Percentiles rank a stretch among this genome's conserved stretches.
These are phyloP conservation scores for Dimocarpus longan DNA, from an alignment of 345 rosid species.

Conservation along the genomic window DNA sequence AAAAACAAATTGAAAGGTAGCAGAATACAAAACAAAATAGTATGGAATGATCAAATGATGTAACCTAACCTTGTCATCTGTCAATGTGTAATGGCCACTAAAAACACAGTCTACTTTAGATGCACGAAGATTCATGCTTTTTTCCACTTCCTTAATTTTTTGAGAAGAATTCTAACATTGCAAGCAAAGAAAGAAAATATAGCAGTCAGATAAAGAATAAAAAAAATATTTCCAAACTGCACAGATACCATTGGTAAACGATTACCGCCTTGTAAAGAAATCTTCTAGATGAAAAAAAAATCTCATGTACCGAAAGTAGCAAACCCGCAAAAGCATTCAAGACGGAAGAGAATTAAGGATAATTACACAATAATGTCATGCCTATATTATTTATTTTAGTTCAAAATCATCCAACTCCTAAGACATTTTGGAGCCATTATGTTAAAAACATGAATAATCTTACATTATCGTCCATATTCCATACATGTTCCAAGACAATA, in stretches of 20 bases:
- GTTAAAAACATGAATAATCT: background rate
- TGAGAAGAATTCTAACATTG: conserved; percentile 78
- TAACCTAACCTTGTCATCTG: conserved; percentile 72
- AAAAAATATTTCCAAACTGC: background rate
- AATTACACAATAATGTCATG: too few species aligned
- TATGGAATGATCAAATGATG: background rate
- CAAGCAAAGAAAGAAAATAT: conserved; percentile 9
- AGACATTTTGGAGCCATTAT: too few species aligned
- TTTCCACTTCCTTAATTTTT: conserved; percentile 81
- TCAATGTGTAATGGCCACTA: conserved; percentile 69
- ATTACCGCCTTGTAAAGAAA: conserved; percentile 84
- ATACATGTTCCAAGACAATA: background rate
- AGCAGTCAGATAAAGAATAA: conserved; percentile 21
- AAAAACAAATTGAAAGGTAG: background rate
- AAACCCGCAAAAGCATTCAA: conserved; percentile 56
- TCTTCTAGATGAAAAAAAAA: conserved; percentile 86
- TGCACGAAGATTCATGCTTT: conserved; percentile 76
- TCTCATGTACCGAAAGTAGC: conserved; percentile 88
- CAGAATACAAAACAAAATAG: background rate
- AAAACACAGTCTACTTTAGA: conserved; percentile 71
- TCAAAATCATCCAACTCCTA: too few species aligned
- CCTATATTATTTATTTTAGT: too few species aligned
- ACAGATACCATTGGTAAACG: conserved; percentile 6
- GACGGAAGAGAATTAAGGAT: too few species aligned
- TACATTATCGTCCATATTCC: background rate